Evolutionary conservation across 495 filamentous ascomycete species (phyloP).

Genomic region (Aspergillus campestris): DNA sequence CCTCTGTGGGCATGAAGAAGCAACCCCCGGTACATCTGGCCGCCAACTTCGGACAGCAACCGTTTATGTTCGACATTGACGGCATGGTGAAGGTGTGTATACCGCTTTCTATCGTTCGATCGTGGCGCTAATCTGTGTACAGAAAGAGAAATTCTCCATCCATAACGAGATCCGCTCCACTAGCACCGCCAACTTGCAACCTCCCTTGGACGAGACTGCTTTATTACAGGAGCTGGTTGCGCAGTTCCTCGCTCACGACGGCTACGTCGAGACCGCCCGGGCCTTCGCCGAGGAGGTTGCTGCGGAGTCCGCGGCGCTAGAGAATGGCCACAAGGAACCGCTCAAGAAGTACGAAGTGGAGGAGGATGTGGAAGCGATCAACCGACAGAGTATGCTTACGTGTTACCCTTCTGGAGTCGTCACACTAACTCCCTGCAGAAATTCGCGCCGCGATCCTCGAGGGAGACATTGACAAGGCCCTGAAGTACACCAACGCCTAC

Average conservation of each 20-base stretch:
- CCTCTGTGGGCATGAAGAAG: slow-evolving; percentile 90
- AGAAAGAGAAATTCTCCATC: slow-evolving; percentile 57
- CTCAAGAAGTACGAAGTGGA: slow-evolving; percentile 61
- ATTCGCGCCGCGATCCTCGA: slow-evolving; percentile 86
- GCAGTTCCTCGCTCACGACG: slow-evolving; percentile 90
- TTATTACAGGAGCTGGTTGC: slow-evolving; percentile 77
- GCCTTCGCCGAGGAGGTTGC: slow-evolving; percentile 82
- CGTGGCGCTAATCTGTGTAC: slow-evolving; percentile 15
- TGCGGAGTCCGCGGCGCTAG: slow-evolving; percentile 57
- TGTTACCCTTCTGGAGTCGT: not conserved
- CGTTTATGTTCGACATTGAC: slow-evolving; percentile 92
- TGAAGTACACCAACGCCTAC: slow-evolving; percentile 68
- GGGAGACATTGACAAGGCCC: slow-evolving; percentile 84
- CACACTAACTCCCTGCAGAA: slow-evolving; percentile 37
- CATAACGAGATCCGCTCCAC: slow-evolving; percentile 46
- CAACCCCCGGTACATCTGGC: slow-evolving; percentile 66
- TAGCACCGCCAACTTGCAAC: slow-evolving; percentile 49
- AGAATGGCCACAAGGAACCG: slow-evolving; percentile 42
- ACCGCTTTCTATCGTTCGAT: not conserved
- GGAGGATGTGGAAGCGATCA: slow-evolving; percentile 80
- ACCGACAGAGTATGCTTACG: slow-evolving; percentile 65
- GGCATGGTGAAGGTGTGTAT: slow-evolving; percentile 62
- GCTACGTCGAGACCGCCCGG: slow-evolving; percentile 89
- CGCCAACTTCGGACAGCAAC: slow-evolving; percentile 85
- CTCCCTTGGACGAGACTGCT: slow-evolving; percentile 60